Evolutionary conservation across 306 rosid genomes (phyloP), one percentile per base, ranked within the genome.

Genomic region (Bauhinia variegata): DNA sequence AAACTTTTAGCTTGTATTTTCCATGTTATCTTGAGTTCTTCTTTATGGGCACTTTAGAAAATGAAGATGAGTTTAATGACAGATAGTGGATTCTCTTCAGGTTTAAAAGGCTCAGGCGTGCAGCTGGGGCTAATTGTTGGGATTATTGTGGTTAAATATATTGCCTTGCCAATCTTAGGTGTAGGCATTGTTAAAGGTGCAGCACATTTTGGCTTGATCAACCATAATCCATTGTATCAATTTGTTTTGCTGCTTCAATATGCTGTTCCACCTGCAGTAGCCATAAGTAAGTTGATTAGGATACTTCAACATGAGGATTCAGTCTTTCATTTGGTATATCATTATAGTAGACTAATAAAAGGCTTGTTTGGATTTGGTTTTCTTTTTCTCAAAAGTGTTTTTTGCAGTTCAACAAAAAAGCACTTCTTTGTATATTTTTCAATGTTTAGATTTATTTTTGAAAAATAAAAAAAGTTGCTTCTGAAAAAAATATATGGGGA

Each of bases 181-280:
- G 47, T 57, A 14, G 63, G 31, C 3, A 59, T 59, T 59, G 5
- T 59, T 15, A 59, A 38, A 59, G 64, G 32, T 8, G 48, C 47
- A 59, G 30, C 17, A 13, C 33, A 37, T 15, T 59, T 59, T 31
- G 64, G 64, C 4, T 59, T 59, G 43, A 4, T 59, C 48, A 32
- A 36, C 14, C 12, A 18, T 3, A 32, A 38, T 37, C 64, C 64
- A 33, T 59, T 59, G 10, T 59, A 59, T 37, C 64, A 59, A 33
- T 59, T 59, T 36, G 64, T 34, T 7, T 59, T 59, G 11, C 64
- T 59, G 14, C 32, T 59, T 38, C 64, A 59, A 11, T 36, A 7
- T 16, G 64, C 64, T 0, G 3, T 59, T 14, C 64, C 64, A 34
- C 64, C 64, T 59, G 64, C 64, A 7, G 8, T 59, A 16, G 16